phyloP scores from a whole-genome alignment of 441 rosid species.

The Biscutella laevigata region DNA sequence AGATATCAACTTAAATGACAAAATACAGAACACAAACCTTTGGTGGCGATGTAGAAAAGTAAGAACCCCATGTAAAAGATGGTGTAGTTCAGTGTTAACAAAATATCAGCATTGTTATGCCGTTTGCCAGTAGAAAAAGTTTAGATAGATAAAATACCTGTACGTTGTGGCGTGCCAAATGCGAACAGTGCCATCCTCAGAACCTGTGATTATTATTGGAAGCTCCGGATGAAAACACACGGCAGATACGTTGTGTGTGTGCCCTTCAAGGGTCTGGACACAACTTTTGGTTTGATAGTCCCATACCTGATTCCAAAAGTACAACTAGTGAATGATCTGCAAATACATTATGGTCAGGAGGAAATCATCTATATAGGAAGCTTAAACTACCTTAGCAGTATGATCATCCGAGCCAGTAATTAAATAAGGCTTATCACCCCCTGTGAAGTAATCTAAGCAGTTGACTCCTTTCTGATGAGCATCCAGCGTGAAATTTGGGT shows the following conservation, averaged over 20 bases:
- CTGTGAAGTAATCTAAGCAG: constrained; percentile 83
- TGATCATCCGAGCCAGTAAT: constrained; percentile 95
- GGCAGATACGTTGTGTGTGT: constrained; percentile 64
- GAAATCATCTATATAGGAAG: constrained; percentile 7
- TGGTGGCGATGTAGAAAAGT: background rate
- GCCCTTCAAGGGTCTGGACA: constrained; percentile 65
- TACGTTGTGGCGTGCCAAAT: constrained; percentile 64
- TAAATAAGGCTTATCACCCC: constrained; percentile 84
- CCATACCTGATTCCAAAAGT: constrained; percentile 44
- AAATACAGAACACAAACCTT: background rate
- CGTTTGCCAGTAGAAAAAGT: background rate
- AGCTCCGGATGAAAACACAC: constrained; percentile 65
- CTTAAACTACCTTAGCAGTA: constrained; percentile 72
- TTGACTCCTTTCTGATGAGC: constrained; percentile 94
- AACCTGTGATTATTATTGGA: constrained; percentile 64
- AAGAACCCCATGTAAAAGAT: background rate
- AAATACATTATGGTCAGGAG: background rate
- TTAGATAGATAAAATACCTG: constrained; percentile 34
- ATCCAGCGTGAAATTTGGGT: constrained; percentile 84
- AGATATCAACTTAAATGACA: background rate
- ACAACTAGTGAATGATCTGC: constrained; percentile 16
- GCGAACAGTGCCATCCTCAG: constrained; percentile 74
- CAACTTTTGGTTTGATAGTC: constrained; percentile 58
- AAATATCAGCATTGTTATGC: constrained; percentile 5
- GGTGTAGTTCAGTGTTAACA: background rate